These are phyloP conservation scores for Colletotrichum sp. DNA, from an alignment of 2,329 filamentous ascomycete genomes.

Conservation along the genomic window DNA sequence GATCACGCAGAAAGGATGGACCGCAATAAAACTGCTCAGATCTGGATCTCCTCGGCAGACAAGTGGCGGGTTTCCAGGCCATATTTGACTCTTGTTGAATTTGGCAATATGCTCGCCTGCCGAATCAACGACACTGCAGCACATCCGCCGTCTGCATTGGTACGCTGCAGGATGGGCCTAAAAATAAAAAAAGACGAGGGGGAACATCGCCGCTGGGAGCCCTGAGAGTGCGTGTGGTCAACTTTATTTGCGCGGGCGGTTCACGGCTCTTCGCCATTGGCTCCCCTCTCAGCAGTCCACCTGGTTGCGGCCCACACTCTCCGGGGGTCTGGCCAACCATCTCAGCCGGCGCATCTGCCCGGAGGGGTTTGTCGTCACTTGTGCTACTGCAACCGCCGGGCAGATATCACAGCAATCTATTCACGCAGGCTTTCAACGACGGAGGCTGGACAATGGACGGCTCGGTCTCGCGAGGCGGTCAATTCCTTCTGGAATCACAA, in stretches of 20 bases:
- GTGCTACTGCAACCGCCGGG: slow-evolving; percentile 20
- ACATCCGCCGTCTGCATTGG: slow-evolving; percentile 3
- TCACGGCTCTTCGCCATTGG: slow-evolving; percentile 10
- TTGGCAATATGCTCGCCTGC: background rate
- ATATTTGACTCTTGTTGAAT: background rate
- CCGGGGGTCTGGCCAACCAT: slow-evolving; percentile 2
- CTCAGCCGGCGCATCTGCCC: background rate
- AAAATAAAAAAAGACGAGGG: background rate
- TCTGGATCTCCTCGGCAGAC: background rate
- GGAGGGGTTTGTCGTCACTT: slow-evolving; percentile 2
- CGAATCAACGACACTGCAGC: background rate
- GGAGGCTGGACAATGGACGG: background rate
- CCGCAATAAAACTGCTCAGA: background rate
- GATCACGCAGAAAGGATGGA: background rate
- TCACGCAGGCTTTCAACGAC: background rate
- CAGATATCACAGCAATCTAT: slow-evolving; percentile 8
- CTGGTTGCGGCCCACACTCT: background rate
- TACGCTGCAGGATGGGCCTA: slow-evolving; percentile 11
- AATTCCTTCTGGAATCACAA: background rate
- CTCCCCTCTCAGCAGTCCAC: background rate
- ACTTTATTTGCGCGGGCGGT: slow-evolving; percentile 20
- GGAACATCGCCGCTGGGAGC: background rate
- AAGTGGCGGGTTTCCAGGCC: background rate
- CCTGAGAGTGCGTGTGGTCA: background rate
- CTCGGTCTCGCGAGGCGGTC: background rate